phyloP scores from a whole-genome alignment of 768 basidiomycete species.

The Pulveroboletus sp. region DNA sequence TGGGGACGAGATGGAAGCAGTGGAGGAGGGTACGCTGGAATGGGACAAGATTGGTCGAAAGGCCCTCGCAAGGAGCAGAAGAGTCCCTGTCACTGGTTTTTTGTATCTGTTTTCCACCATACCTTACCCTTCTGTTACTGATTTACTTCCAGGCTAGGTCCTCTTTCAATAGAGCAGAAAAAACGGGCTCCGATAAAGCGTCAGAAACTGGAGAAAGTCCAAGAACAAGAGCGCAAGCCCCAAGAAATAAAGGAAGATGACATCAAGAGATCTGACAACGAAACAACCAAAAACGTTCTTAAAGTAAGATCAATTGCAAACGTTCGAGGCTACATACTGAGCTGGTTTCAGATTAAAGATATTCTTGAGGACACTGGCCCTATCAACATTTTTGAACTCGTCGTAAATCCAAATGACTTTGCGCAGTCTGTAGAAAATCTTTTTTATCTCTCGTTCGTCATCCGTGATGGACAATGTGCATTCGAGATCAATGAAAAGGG shows the following conservation, averaged over 20 bases:
- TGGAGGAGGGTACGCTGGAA: slow-evolving; percentile 52
- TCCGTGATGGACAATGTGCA: slow-evolving; percentile 79
- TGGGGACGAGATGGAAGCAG: slow-evolving; percentile 53
- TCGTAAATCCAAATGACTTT: slow-evolving; percentile 88
- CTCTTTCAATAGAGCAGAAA: slow-evolving; percentile 83
- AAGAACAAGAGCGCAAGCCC: slow-evolving; percentile 65
- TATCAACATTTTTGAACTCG: slow-evolving; percentile 82
- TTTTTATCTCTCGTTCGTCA: slow-evolving; percentile 92
- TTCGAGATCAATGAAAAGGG: slow-evolving; percentile 66
- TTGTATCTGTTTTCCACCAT: slow-evolving; percentile 55
- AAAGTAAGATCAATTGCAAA: slow-evolving; percentile 46
- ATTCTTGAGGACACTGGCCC: slow-evolving; percentile 49
- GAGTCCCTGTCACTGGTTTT: slow-evolving; percentile 81
- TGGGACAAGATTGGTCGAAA: slow-evolving; percentile 89
- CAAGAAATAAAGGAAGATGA: slow-evolving; percentile 84
- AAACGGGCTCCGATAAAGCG: slow-evolving; percentile 61
- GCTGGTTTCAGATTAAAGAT: slow-evolving; percentile 49
- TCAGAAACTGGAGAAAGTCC: slow-evolving; percentile 67
- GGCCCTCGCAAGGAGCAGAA: slow-evolving; percentile 74
- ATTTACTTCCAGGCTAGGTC: slow-evolving; percentile 73
- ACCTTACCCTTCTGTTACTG: slow-evolving; percentile 6
- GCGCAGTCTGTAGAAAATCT: slow-evolving; percentile 96
- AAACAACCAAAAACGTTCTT: slow-evolving; percentile 84
- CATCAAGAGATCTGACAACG: slow-evolving; percentile 79
- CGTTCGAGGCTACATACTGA: slow-evolving; percentile 1